Conservation (phyloP, 2,329 filamentous ascomycete genomes). For the Cercospora beticola region DNA sequence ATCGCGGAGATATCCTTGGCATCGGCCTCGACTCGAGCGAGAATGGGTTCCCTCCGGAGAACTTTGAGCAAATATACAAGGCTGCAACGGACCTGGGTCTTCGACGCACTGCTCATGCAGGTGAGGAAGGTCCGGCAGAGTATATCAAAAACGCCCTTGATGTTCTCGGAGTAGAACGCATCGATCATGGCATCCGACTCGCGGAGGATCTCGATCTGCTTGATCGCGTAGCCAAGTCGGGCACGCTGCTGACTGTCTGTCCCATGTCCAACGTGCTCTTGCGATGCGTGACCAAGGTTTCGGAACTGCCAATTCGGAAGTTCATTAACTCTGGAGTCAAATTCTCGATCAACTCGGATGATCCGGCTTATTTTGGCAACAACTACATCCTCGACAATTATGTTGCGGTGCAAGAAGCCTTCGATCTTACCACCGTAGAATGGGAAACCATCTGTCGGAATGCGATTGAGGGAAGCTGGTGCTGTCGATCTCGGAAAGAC, state of each 20-base stretch:
- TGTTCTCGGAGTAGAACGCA: slow-evolving; percentile 61
- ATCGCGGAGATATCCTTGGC: slow-evolving; percentile 49
- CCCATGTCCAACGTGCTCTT: slow-evolving; percentile 71
- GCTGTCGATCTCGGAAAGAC: slow-evolving; percentile 60
- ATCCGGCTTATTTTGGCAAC: slow-evolving; percentile 59
- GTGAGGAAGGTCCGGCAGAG: slow-evolving; percentile 68
- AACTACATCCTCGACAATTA: slow-evolving; percentile 71
- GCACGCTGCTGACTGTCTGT: slow-evolving; percentile 67
- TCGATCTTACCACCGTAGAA: slow-evolving; percentile 61
- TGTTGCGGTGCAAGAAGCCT: slow-evolving; percentile 71
- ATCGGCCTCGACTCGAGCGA: slow-evolving; percentile 68
- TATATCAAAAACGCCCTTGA: slow-evolving; percentile 67
- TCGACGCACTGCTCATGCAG: slow-evolving; percentile 69
- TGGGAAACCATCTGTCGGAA: slow-evolving; percentile 65
- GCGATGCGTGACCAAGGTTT: slow-evolving; percentile 54
- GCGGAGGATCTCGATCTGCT: slow-evolving; percentile 61
- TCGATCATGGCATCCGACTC: slow-evolving; percentile 72
- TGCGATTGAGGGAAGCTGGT: slow-evolving; percentile 69
- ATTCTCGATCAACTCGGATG: slow-evolving; percentile 73
- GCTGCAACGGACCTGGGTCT: slow-evolving; percentile 56
- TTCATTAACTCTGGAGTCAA: slow-evolving; percentile 64
- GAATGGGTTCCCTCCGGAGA: slow-evolving; percentile 45
- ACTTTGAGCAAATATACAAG: slow-evolving; percentile 63
- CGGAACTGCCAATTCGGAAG: slow-evolving; percentile 59
- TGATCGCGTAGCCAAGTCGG: slow-evolving; percentile 55